phyloP scores from a whole-genome alignment of 768 basidiomycete genomes.

The Megacollybia marginata region DNA sequence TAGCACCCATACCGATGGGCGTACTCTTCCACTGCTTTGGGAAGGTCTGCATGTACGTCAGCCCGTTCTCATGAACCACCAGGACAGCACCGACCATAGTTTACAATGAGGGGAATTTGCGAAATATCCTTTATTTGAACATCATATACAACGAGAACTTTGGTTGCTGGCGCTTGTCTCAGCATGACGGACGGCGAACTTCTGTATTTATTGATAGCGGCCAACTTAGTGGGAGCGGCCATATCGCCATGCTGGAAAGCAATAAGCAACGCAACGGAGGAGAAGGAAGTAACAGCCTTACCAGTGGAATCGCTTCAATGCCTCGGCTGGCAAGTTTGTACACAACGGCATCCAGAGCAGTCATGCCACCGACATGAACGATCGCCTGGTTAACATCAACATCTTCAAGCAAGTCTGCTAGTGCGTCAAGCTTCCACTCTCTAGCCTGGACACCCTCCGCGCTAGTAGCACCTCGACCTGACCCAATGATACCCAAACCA shows the following conservation, averaged over 20 bases:
- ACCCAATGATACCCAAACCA: conserved; percentile 87
- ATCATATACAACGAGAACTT: conserved; percentile 88
- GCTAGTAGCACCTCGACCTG: conserved; percentile 75
- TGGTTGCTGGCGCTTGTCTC: conserved; percentile 53
- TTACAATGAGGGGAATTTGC: conserved; percentile 89
- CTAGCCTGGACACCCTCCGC: conserved; percentile 81
- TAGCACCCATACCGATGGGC: conserved; percentile 66
- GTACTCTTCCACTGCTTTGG: conserved; percentile 95
- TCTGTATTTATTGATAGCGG: conserved; percentile 81
- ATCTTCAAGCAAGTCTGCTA: conserved; percentile 86
- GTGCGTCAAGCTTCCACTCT: conserved; percentile 93
- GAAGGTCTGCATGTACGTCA: conserved; percentile 51
- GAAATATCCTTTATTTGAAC: conserved; percentile 91
- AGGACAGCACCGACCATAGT: conserved; percentile 59
- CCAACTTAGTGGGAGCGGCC: conserved; percentile 74
- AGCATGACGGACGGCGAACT: conserved; percentile 47
- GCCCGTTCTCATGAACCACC: conserved; percentile 4
- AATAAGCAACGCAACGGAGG: conserved; percentile 7
- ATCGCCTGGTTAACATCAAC: conserved; percentile 74
- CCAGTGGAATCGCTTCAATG: conserved; percentile 82
- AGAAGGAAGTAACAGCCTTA: conserved; percentile 31
- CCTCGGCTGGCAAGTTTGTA: conserved; percentile 84
- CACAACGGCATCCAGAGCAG: conserved; percentile 78
- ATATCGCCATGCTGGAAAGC: conserved; percentile 79
- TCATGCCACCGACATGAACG: conserved; percentile 86